These are phyloP conservation scores for Leucocoprinus birnbaumii DNA, from an alignment of 768 basidiomycete genomes.

Conservation along the genomic window DNA sequence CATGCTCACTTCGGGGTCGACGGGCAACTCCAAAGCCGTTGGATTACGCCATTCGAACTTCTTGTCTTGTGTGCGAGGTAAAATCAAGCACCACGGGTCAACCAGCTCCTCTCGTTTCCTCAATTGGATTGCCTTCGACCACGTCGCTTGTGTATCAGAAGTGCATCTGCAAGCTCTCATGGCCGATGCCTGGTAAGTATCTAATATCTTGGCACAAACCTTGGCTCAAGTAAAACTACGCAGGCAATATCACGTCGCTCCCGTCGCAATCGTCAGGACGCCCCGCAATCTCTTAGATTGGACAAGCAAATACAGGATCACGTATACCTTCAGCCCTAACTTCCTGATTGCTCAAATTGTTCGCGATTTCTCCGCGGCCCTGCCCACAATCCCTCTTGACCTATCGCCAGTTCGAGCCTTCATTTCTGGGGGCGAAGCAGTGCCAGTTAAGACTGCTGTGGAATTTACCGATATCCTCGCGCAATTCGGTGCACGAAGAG, in stretches of 20 bases:
- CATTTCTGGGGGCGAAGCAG: slow-evolving; percentile 9
- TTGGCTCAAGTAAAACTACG: neutral
- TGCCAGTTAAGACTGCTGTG: slow-evolving; percentile 7
- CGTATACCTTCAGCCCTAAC: slow-evolving; percentile 9
- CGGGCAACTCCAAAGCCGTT: slow-evolving; percentile 8
- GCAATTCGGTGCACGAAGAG: neutral
- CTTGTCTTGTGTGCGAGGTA: slow-evolving; percentile 5
- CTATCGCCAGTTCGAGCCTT: neutral
- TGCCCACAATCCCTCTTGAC: neutral
- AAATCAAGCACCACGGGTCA: slow-evolving; percentile 5
- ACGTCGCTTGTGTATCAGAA: slow-evolving; percentile 10
- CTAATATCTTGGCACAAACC: neutral
- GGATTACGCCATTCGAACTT: slow-evolving; percentile 8
- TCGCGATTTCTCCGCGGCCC: neutral
- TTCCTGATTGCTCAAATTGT: slow-evolving; percentile 8
- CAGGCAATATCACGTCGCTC: slow-evolving; percentile 11
- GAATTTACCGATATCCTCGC: slow-evolving; percentile 6
- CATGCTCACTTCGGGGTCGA: slow-evolving; percentile 9
- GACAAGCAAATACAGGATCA: slow-evolving; percentile 5
- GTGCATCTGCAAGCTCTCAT: slow-evolving; percentile 8
- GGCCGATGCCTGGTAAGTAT: slow-evolving; percentile 6
- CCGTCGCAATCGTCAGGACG: neutral
- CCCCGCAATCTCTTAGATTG: slow-evolving; percentile 3
- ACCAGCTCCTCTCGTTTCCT: neutral
- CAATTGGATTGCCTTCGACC: slow-evolving; percentile 10